These are phyloP conservation scores for Inosperma sp. DNA, from an alignment of 768 basidiomycete genomes.

Conservation along the genomic window DNA sequence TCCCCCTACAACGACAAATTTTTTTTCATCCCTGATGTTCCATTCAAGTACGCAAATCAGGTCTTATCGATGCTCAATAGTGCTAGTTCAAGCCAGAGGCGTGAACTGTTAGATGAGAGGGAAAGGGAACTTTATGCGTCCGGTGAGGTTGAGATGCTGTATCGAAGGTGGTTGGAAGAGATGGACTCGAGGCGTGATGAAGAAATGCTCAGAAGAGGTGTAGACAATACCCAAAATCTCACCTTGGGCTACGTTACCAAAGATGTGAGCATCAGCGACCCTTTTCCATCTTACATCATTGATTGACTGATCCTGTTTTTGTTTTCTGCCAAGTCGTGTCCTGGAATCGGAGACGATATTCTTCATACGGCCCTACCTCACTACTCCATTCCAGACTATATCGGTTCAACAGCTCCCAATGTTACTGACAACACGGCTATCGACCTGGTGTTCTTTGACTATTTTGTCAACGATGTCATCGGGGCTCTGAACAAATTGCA, in stretches of 20 bases:
- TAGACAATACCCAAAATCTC: constrained; percentile 36
- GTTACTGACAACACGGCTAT: constrained; percentile 47
- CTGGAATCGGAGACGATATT: constrained; percentile 72
- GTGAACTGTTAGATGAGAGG: constrained; percentile 30
- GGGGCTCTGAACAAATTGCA: constrained; percentile 54
- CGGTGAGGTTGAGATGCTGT: constrained; percentile 50
- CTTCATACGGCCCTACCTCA: constrained; percentile 57
- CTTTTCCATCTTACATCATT: neutral
- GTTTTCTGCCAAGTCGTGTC: constrained; percentile 62
- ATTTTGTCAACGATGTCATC: constrained; percentile 53
- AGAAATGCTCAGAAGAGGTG: constrained; percentile 37
- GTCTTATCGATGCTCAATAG: constrained; percentile 53
- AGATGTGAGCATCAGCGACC: constrained; percentile 42
- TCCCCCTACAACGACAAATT: constrained; percentile 67
- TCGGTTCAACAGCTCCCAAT: constrained; percentile 50
- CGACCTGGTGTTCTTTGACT: constrained; percentile 75
- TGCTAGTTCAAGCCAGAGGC: constrained; percentile 36
- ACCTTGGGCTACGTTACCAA: constrained; percentile 74
- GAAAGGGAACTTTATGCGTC: constrained; percentile 40
- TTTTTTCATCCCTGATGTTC: constrained; percentile 54
- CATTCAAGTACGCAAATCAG: constrained; percentile 44
- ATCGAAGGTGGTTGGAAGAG: constrained; percentile 52
- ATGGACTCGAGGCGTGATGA: constrained; percentile 39
- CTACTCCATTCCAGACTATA: constrained; percentile 51
- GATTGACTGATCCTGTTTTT: neutral